Conservation (phyloP, 805 yeast species). For the Wickerhamomyces bisporus region DNA sequence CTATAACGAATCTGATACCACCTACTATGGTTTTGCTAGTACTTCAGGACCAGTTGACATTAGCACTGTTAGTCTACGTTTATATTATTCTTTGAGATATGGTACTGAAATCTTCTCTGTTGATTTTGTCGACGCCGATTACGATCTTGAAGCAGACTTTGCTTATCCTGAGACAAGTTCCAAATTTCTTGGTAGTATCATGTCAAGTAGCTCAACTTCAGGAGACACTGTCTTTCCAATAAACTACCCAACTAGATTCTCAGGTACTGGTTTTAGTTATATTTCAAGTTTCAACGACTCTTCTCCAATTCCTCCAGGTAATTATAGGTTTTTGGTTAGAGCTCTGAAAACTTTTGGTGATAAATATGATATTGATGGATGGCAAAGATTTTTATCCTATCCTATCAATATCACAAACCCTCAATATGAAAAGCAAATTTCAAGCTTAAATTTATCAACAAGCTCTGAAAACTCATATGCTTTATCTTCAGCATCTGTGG, state of each 20-base stretch:
- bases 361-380: not conserved
- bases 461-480: too few relatives aligned
- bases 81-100: slow-evolving; percentile 6
- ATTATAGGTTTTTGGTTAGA: not conserved
- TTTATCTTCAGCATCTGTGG: too few relatives aligned
- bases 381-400: not conserved
- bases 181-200: not conserved
- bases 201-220: not conserved
- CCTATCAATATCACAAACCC: not conserved
- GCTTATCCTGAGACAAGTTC: not conserved
- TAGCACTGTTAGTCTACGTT: slow-evolving; percentile 2
- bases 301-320: slow-evolving; percentile 1
- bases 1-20: slow-evolving; percentile 6
- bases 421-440: not conserved
- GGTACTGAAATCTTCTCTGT: slow-evolving; percentile 10
- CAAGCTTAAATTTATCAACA: too few relatives aligned
- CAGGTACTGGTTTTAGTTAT: not conserved
- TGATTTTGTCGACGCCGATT: slow-evolving; percentile 13
- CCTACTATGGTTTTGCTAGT: not conserved
- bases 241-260: not conserved
- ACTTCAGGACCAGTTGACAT: not conserved
- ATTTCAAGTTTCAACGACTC: not conserved
- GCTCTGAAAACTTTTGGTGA: not conserved
- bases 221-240: not conserved
- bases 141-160: slow-evolving; percentile 1